Evolutionary conservation across 768 basidiomycete species (phyloP).

Genomic region (Kwoniella europaea): DNA sequence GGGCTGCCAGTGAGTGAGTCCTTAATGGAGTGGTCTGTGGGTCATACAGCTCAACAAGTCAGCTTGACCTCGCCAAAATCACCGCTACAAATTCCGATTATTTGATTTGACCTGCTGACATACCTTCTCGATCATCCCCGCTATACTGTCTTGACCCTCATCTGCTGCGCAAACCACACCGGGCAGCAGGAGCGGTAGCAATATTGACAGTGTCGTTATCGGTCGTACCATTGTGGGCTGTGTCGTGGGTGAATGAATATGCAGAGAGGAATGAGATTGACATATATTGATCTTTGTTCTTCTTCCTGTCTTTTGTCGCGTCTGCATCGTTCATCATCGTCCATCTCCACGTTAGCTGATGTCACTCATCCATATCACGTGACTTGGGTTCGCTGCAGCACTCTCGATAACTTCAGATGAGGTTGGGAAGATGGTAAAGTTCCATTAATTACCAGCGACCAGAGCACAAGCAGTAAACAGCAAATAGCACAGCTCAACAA

Average conservation of each 20-base stretch:
- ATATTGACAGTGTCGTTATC: constrained; percentile 11
- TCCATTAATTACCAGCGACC: no score
- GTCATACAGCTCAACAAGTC: no score
- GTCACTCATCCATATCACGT: constrained; percentile 1
- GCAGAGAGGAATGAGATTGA: neutral
- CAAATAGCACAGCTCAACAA: no score
- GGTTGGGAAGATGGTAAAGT: no score
- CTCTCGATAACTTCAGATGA: no score
- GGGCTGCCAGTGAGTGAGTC: constrained; percentile 65
- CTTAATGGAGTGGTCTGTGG: constrained; percentile 58
- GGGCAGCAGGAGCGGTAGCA: neutral
- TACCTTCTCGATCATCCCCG: constrained; percentile 49
- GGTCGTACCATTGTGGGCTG: constrained; percentile 26
- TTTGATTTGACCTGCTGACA: constrained; percentile 1
- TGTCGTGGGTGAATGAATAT: neutral
- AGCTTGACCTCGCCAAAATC: no score
- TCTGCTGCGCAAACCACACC: constrained; percentile 14
- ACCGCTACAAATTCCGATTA: no score
- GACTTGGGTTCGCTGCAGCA: neutral
- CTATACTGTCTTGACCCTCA: constrained; percentile 27
- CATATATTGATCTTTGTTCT: neutral
- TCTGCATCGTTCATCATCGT: neutral
- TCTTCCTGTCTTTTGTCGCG: constrained; percentile 10
- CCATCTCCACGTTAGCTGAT: constrained; percentile 7
- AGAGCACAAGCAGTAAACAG: no score